Evolutionary conservation across 345 rosid genomes (phyloP).

Genomic region (Crucihimalaya himalaica): DNA sequence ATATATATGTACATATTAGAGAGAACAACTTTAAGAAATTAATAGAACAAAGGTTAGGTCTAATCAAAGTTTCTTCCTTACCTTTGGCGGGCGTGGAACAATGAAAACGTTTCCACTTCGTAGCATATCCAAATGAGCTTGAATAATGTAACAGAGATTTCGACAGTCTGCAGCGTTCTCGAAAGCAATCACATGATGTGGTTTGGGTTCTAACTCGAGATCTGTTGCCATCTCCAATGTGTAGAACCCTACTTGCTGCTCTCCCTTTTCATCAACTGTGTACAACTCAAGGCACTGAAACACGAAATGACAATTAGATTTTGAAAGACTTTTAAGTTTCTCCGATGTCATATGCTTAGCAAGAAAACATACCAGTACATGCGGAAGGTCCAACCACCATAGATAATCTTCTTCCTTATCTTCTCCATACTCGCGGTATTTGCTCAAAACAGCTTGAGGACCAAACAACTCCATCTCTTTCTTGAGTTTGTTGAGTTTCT

Average conservation of each 20-base stretch:
- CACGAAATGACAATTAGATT: conserved; percentile 7
- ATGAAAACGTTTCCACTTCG: conserved; percentile 75
- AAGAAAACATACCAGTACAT: conserved; percentile 63
- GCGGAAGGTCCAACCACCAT: conserved; percentile 97
- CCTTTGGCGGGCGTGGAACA: conserved; percentile 88
- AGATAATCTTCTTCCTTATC: conserved; percentile 81
- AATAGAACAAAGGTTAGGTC: background rate
- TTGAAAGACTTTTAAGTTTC: background rate
- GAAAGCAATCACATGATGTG: conserved; percentile 80
- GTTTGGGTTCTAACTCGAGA: conserved; percentile 90
- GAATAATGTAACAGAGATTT: conserved; percentile 77
- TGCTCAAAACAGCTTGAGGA: conserved; percentile 91
- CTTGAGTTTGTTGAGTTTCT: conserved; percentile 76
- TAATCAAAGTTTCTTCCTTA: conserved; percentile 24
- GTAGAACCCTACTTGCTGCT: conserved; percentile 78
- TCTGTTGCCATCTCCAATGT: conserved; percentile 88
- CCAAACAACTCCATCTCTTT: conserved; percentile 92
- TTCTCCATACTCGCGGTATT: conserved; percentile 79
- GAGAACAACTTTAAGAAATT: background rate
- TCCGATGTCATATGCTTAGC: background rate
- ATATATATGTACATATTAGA: background rate
- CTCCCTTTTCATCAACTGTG: conserved; percentile 55
- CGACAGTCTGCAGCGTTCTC: conserved; percentile 73
- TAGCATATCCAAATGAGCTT: conserved; percentile 84
- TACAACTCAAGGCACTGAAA: conserved; percentile 86